Percentiles rank a stretch among this genome's conserved stretches.
These are phyloP conservation scores for Plantago coronopus DNA, from an alignment of 305 asterid genomes.

Conservation along the genomic window DNA sequence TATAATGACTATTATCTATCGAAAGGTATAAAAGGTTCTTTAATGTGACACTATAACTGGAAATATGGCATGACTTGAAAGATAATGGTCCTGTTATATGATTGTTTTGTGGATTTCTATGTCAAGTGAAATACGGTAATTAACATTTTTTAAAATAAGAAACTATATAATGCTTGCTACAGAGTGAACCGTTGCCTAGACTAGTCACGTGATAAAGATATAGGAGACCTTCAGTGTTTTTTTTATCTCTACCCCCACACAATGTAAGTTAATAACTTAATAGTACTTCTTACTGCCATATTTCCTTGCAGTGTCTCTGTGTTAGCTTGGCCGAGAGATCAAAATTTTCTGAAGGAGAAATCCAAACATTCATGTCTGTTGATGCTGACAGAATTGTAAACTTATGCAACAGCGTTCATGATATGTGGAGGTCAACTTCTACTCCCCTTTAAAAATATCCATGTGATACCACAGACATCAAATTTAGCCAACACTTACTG, in stretches of 20 bases:
- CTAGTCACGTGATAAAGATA: constrained; percentile 1
- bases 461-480: constrained; percentile 4
- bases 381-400: constrained; percentile 89
- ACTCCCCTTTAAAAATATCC: constrained; percentile 14
- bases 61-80: constrained; percentile 8
- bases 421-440: constrained; percentile 78
- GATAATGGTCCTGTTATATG: too few relatives aligned
- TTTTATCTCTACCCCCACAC: constrained; percentile 3
- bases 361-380: constrained; percentile 97
- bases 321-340: constrained; percentile 88
- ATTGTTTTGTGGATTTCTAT: constrained; percentile 1
- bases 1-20: constrained; percentile 76
- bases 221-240: constrained; percentile 1
- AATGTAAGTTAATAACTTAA: not conserved
- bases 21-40: constrained; percentile 53
- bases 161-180: too few relatives aligned
- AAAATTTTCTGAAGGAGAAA: constrained; percentile 96
- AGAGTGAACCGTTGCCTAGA: too few relatives aligned
- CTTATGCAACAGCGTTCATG: constrained; percentile 91
- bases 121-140: constrained; percentile 1
- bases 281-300: constrained; percentile 10
- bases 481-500: not conserved
- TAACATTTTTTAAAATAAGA: not conserved
- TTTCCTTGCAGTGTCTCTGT: constrained; percentile 63
- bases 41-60: constrained; percentile 3